Conservation (phyloP, 2,329 filamentous ascomycete species). For the Colletotrichum paranaense region DNA sequence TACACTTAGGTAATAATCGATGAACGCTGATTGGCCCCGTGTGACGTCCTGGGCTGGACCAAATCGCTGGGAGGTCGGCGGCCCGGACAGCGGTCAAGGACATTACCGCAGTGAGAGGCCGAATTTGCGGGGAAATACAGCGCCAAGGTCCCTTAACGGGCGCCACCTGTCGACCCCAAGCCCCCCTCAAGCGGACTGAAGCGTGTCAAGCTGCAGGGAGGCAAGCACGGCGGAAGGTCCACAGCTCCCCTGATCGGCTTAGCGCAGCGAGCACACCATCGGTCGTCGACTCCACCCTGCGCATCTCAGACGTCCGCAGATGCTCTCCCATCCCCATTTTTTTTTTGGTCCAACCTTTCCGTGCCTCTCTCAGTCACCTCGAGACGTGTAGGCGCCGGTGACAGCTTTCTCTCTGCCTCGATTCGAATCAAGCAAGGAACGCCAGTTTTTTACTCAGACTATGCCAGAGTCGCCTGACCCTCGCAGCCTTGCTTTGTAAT, state of each 20-base stretch:
- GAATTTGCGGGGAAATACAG: slow-evolving; percentile 31
- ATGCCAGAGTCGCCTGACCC: slow-evolving; percentile 13
- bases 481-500: slow-evolving; percentile 25
- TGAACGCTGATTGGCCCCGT: background rate
- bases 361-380: too few species aligned
- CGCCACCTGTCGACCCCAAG: background rate
- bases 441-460: background rate
- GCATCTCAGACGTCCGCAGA: slow-evolving; percentile 14
- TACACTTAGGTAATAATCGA: background rate
- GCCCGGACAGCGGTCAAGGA: slow-evolving; percentile 23
- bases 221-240: background rate
- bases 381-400: too few species aligned
- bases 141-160: slow-evolving; percentile 19
- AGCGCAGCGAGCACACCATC: slow-evolving; percentile 32
- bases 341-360: slow-evolving; percentile 1
- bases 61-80: slow-evolving; percentile 13
- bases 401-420: too few species aligned
- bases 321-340: slow-evolving; percentile 24
- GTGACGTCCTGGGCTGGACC: slow-evolving; percentile 5
- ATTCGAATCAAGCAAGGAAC: too few species aligned
- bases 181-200: background rate
- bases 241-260: slow-evolving; percentile 5
- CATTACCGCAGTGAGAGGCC: background rate
- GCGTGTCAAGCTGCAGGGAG: slow-evolving; percentile 8
- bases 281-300: slow-evolving; percentile 14